Evolutionary conservation across 345 rosid genomes (phyloP).

Genomic region (Gossypium arboreum): DNA sequence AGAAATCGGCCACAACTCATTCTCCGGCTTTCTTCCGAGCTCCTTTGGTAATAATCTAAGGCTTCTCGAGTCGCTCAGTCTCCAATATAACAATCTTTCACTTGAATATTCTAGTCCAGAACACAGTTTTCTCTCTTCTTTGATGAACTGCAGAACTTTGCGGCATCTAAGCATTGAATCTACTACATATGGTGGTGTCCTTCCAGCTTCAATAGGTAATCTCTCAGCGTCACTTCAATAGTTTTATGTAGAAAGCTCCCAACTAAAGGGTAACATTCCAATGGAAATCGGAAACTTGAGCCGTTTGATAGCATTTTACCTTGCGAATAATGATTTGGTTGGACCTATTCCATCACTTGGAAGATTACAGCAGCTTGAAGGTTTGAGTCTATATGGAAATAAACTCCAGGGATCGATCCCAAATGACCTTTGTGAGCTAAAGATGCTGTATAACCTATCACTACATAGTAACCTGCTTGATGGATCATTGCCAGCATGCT

Average conservation of each 20-base stretch:
- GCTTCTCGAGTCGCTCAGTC: not conserved
- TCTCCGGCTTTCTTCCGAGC: not conserved
- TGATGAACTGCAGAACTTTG: not conserved
- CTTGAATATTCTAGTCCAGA: not conserved
- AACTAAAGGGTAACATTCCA: not conserved
- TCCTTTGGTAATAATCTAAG: not conserved
- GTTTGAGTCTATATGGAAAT: not conserved
- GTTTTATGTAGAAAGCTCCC: not conserved
- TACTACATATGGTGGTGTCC: not conserved
- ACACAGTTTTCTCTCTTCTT: not conserved
- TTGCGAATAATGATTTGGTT: not conserved
- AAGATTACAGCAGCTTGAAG: not conserved
- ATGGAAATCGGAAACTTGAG: not conserved
- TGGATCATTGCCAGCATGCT: not conserved
- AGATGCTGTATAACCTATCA: no score
- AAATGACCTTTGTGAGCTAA: no score
- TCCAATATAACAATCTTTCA: not conserved
- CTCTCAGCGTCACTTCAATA: not conserved
- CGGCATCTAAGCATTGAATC: not conserved
- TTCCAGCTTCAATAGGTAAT: not conserved
- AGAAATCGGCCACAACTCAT: no score
- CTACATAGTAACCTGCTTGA: not conserved
- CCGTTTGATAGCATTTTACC: not conserved
- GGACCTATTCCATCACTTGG: not conserved
- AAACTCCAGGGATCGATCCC: not conserved